Evolutionary conservation across 108 stramenopile species (phyloP).

Genomic region (Cyclotella choctawhatcheeana): DNA sequence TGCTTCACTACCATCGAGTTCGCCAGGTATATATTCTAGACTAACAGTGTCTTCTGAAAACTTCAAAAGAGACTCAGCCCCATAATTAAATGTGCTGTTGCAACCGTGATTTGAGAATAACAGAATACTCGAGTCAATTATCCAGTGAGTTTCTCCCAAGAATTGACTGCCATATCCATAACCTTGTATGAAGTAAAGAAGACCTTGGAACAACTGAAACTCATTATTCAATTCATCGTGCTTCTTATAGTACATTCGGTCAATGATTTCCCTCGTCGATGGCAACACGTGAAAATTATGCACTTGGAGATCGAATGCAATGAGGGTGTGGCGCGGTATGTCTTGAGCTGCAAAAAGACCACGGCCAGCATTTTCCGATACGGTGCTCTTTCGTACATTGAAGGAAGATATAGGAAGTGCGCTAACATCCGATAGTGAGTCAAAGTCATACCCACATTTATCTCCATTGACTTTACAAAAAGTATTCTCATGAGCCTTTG

Average conservation of each 20-base stretch:
- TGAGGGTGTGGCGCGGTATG: slow-evolving; percentile 10
- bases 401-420: not conserved
- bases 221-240: no score
- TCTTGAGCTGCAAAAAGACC: slow-evolving; percentile 11
- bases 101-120: slow-evolving; percentile 41
- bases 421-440: not conserved
- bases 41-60: not conserved
- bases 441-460: not conserved
- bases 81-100: slow-evolving; percentile 35
- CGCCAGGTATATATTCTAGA: not conserved
- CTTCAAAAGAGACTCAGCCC: not conserved
- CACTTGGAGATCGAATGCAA: not conserved
- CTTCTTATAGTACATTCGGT: no score
- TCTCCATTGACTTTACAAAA: slow-evolving; percentile 19
- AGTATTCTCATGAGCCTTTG: slow-evolving; percentile 11
- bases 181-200: slow-evolving; percentile 15
- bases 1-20: slow-evolving; percentile 6
- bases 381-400: slow-evolving; percentile 1
- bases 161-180: slow-evolving; percentile 16
- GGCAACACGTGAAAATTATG: slow-evolving; percentile 21
- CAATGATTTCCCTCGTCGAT: slow-evolving; percentile 15
- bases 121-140: slow-evolving; percentile 23
- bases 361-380: slow-evolving; percentile 10
- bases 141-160: slow-evolving; percentile 18
- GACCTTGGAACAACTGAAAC: not conserved